A percentile compares a stretch with the other conserved stretches of the same genome.
Conservation (phyloP, 768 basidiomycete genomes). For the Coprinopsis strossmayeri region DNA sequence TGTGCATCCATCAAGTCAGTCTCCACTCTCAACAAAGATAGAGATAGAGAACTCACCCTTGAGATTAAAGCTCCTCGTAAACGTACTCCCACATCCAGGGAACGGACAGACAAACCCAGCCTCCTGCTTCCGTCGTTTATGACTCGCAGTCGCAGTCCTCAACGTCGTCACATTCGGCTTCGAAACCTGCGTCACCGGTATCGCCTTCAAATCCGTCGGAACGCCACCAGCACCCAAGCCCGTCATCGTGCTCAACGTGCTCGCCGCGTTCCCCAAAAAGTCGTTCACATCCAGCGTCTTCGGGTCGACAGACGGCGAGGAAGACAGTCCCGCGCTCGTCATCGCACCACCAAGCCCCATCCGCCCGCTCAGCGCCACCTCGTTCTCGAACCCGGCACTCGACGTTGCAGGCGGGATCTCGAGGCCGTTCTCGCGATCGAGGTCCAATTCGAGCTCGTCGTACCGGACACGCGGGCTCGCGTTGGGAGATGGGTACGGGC, state of each 20-base stretch:
- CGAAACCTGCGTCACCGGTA: constrained; percentile 22
- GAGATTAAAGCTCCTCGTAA: constrained; percentile 89
- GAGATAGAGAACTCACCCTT: constrained; percentile 51
- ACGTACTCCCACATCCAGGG: constrained; percentile 79
- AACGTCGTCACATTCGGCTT: constrained; percentile 89
- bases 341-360: constrained; percentile 7
- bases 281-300: background rate
- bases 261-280: constrained; percentile 5
- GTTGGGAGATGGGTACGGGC: constrained; percentile 64
- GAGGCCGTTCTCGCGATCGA: constrained; percentile 1
- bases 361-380: constrained; percentile 21
- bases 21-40: background rate
- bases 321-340: background rate
- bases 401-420: constrained; percentile 15
- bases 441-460: constrained; percentile 32
- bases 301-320: background rate
- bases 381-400: constrained; percentile 24
- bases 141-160: constrained; percentile 82
- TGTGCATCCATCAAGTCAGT: constrained; percentile 18
- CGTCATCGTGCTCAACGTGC: constrained; percentile 4
- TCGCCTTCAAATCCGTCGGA: background rate
- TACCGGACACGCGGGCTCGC: constrained; percentile 54
- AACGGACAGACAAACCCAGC: constrained; percentile 83
- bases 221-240: constrained; percentile 9
- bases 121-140: constrained; percentile 80